phyloP scores from a whole-genome alignment of 352 stramenopile genomes.

The Pythium angustatum region DNA sequence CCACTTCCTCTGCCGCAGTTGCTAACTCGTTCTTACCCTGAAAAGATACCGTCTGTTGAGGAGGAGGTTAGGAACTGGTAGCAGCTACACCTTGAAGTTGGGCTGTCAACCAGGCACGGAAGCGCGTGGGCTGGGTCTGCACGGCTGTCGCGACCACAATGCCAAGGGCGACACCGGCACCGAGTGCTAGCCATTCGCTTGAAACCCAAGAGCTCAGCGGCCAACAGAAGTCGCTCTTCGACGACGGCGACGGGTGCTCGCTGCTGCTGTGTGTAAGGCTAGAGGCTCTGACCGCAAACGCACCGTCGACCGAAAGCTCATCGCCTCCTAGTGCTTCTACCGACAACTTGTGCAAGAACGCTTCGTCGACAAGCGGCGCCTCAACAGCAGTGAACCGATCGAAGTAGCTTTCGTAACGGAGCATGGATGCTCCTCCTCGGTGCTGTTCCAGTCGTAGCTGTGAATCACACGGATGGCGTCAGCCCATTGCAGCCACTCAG shows the following conservation, averaged over 20 bases:
- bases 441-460: conserved; percentile 22
- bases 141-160: background rate
- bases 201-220: background rate
- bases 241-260: background rate
- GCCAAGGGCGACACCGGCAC: conserved; percentile 20
- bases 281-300: background rate
- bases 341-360: conserved; percentile 15
- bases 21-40: conserved; percentile 18
- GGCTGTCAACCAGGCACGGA: no score
- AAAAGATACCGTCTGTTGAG: background rate
- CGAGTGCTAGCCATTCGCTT: conserved; percentile 28
- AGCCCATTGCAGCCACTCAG: no score
- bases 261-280: conserved; percentile 5
- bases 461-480: background rate
- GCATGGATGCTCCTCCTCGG: background rate
- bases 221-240: background rate
- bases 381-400: conserved; percentile 10
- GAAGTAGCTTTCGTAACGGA: conserved; percentile 7
- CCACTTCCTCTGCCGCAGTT: conserved; percentile 19
- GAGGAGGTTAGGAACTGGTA: conserved; percentile 14
- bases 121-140: no score
- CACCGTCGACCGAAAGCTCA: conserved; percentile 4
- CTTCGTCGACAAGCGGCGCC: conserved; percentile 8
- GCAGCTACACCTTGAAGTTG: conserved; percentile 25
- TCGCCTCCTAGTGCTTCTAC: conserved; percentile 16